Conservation (phyloP, 257 asterid species). For the Petrea volubilis region DNA sequence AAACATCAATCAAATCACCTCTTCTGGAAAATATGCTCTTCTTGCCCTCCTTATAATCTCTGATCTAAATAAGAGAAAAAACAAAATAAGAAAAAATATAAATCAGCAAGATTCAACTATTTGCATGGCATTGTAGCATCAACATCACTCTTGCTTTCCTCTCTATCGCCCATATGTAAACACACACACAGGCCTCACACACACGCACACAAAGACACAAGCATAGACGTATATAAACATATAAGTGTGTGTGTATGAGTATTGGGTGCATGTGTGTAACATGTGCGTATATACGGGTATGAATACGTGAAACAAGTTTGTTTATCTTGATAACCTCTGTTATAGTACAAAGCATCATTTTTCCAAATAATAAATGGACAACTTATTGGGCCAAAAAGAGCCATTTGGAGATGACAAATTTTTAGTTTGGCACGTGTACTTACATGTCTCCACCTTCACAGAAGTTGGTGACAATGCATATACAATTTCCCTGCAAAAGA, state of each 20-base stretch:
- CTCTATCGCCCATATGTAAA: background rate
- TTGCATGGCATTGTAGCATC: background rate
- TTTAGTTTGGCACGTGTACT: constrained; percentile 34
- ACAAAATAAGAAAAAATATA: background rate
- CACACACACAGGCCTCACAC: background rate
- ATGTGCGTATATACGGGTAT: no score
- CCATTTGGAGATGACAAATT: background rate
- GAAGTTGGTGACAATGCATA: constrained; percentile 79
- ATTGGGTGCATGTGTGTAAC: no score
- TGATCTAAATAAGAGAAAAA: constrained; percentile 48
- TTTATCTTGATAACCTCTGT: background rate
- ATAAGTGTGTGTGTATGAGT: no score
- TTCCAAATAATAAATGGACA: background rate
- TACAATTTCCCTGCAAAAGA: constrained; percentile 57
- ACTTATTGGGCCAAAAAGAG: background rate
- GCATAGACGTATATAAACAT: no score
- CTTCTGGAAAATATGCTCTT: constrained; percentile 83
- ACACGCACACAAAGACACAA: no score
- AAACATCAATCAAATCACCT: constrained; percentile 52
- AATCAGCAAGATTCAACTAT: background rate
- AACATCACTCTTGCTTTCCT: background rate
- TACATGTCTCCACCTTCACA: constrained; percentile 95
- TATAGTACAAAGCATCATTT: background rate
- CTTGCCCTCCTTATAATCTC: constrained; percentile 66
- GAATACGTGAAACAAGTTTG: background rate